Evolutionary conservation across 2,329 filamentous ascomycete genomes (phyloP).

Genomic region (Basipetospora chlamydospora): DNA sequence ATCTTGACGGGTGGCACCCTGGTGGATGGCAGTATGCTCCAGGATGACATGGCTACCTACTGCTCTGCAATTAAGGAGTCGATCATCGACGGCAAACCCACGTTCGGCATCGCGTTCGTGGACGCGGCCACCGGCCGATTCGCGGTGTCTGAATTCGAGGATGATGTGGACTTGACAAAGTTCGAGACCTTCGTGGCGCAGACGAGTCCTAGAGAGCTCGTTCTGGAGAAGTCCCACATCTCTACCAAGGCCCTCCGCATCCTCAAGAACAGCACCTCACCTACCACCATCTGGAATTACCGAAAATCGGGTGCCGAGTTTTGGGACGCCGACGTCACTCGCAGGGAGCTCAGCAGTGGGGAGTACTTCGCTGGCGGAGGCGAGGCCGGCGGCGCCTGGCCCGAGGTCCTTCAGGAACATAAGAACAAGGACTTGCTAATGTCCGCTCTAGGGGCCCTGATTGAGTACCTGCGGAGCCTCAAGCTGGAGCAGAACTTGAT

Average conservation of each 20-base stretch:
- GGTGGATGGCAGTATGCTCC: conserved; percentile 91
- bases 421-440: conserved; percentile 70
- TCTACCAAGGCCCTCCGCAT: conserved; percentile 86
- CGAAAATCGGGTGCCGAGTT: conserved; percentile 81
- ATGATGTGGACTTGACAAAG: conserved; percentile 86
- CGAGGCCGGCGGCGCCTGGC: conserved; percentile 57
- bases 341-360: conserved; percentile 65
- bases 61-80: conserved; percentile 90
- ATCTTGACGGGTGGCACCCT: conserved; percentile 86
- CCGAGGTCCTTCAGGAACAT: conserved; percentile 54
- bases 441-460: conserved; percentile 78
- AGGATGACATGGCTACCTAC: conserved; percentile 94
- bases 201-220: conserved; percentile 71
- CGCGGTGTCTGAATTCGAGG: conserved; percentile 78
- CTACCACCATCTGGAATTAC: conserved; percentile 90
- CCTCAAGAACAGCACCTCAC: conserved; percentile 86
- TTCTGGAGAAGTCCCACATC: conserved; percentile 75
- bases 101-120: conserved; percentile 85
- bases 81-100: conserved; percentile 56
- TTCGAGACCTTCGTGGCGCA: conserved; percentile 97
- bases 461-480: conserved; percentile 72
- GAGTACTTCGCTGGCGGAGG: conserved; percentile 66
- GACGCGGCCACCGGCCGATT: conserved; percentile 95
- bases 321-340: conserved; percentile 70
- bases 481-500: conserved; percentile 82